Evolutionary conservation across 192 early-diverging fungal genomes (phyloP).

Genomic region (Coemansia sp.): DNA sequence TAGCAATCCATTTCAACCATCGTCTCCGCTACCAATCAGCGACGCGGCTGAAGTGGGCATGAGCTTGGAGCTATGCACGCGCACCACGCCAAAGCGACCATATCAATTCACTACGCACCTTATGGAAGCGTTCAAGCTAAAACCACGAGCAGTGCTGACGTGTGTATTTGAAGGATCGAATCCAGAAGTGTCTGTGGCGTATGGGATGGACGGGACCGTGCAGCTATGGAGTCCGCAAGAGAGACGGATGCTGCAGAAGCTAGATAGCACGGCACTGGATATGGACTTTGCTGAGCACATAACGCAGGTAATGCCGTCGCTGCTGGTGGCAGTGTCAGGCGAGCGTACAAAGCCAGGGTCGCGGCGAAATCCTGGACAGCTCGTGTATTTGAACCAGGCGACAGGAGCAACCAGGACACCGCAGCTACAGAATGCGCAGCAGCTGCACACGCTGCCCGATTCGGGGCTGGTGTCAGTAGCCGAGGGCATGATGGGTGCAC

Average conservation of each 20-base stretch:
- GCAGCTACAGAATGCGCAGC: slow-evolving; percentile 1
- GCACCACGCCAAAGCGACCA: not conserved
- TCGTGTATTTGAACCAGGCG: slow-evolving; percentile 6
- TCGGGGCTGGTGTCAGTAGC: slow-evolving; percentile 5
- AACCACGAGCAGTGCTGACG: slow-evolving; percentile 30
- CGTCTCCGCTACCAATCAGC: not conserved
- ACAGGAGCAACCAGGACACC: not conserved
- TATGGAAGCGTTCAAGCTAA: slow-evolving; percentile 25
- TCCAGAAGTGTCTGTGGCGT: slow-evolving; percentile 18
- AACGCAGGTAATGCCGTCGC: slow-evolving; percentile 25
- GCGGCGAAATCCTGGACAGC: not conserved
- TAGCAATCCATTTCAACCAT: not conserved
- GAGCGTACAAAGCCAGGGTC: slow-evolving; percentile 1
- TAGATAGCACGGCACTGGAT: not conserved
- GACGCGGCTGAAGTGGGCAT: not conserved
- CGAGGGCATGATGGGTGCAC: slow-evolving; percentile 17
- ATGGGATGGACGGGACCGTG: slow-evolving; percentile 36
- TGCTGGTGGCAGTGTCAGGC: slow-evolving; percentile 19
- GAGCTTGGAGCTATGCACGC: not conserved
- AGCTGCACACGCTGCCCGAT: not conserved
- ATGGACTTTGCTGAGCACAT: slow-evolving; percentile 29
- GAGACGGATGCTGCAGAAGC: not conserved
- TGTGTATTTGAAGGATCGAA: slow-evolving; percentile 20
- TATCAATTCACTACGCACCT: slow-evolving; percentile 26
- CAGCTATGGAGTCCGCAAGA: slow-evolving; percentile 38